Conservation (phyloP, 345 rosid species). For the Lagerstroemia speciosa region DNA sequence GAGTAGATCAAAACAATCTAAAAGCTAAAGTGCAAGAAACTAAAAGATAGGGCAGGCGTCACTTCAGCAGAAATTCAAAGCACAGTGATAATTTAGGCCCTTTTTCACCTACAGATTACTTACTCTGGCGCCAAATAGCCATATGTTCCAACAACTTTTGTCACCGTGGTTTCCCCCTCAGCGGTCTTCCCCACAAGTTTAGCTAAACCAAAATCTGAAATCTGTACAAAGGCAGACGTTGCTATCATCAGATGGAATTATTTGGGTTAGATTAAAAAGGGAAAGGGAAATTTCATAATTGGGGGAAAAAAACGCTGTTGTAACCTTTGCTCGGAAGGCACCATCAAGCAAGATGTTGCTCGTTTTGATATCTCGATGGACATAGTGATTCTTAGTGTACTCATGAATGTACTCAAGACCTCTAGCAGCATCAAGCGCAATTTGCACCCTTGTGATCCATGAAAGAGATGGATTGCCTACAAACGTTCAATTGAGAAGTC, state of each 20-base stretch:
- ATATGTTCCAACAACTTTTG: constrained; percentile 95
- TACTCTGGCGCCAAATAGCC: constrained; percentile 98
- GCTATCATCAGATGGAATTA: background rate
- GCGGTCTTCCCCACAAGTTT: constrained; percentile 73
- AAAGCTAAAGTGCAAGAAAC: background rate
- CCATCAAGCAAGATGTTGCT: constrained; percentile 84
- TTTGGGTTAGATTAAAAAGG: background rate
- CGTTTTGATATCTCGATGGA: constrained; percentile 92
- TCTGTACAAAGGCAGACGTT: constrained; percentile 27
- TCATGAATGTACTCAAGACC: constrained; percentile 97
- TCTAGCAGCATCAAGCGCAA: constrained; percentile 87
- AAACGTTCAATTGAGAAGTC: constrained; percentile 6
- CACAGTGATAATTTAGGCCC: background rate
- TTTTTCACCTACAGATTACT: constrained; percentile 15
- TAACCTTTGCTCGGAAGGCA: constrained; percentile 84
- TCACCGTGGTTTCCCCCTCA: constrained; percentile 72
- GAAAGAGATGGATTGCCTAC: constrained; percentile 80
- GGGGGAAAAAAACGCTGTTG: too few relatives aligned
- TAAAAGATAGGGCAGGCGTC: background rate
- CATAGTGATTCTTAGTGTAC: constrained; percentile 89
- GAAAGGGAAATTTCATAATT: constrained; percentile 10
- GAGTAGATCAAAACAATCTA: background rate
- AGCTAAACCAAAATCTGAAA: constrained; percentile 92
- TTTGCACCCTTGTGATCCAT: constrained; percentile 86
- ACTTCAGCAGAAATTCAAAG: background rate